A percentile compares a stretch with the other conserved stretches of the same genome.
Conservation (phyloP, 2,329 filamentous ascomycete species). For the Phaeosphaeria sp. region DNA sequence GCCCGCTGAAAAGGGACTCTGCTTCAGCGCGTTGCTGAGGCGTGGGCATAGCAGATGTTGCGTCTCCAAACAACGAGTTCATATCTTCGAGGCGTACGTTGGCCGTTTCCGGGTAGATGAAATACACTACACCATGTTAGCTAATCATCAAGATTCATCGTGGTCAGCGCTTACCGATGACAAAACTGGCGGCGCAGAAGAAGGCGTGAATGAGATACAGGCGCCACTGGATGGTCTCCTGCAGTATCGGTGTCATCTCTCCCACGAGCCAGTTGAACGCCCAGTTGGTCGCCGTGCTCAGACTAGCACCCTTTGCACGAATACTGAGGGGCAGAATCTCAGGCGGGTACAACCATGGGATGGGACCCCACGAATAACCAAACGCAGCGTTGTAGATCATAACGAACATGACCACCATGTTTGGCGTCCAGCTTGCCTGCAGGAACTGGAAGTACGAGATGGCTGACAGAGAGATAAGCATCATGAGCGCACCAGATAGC, state of each 20-base stretch:
- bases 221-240: slow-evolving; percentile 91
- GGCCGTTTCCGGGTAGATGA: slow-evolving; percentile 95
- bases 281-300: slow-evolving; percentile 97
- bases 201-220: slow-evolving; percentile 95
- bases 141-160: slow-evolving; percentile 2
- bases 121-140: slow-evolving; percentile 73
- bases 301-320: slow-evolving; percentile 92
- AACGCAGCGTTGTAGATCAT: slow-evolving; percentile 99
- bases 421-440: slow-evolving; percentile 78
- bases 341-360: slow-evolving; percentile 98
- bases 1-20: slow-evolving; percentile 76
- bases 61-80: slow-evolving; percentile 92
- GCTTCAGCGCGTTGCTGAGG: slow-evolving; percentile 79
- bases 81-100: slow-evolving; percentile 96
- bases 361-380: slow-evolving; percentile 96
- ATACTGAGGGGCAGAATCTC: slow-evolving; percentile 98
- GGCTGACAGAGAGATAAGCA: slow-evolving; percentile 84
- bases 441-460: slow-evolving; percentile 97
- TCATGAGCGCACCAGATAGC: slow-evolving; percentile 85
- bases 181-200: slow-evolving; percentile 93
- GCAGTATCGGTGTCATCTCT: slow-evolving; percentile 90
- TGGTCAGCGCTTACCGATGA: slow-evolving; percentile 77
- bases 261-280: slow-evolving; percentile 98
- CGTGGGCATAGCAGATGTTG: slow-evolving; percentile 81
- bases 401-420: slow-evolving; percentile 88